phyloP scores from a whole-genome alignment of 495 filamentous ascomycete species.

The Hyaloscypha finlandica region DNA sequence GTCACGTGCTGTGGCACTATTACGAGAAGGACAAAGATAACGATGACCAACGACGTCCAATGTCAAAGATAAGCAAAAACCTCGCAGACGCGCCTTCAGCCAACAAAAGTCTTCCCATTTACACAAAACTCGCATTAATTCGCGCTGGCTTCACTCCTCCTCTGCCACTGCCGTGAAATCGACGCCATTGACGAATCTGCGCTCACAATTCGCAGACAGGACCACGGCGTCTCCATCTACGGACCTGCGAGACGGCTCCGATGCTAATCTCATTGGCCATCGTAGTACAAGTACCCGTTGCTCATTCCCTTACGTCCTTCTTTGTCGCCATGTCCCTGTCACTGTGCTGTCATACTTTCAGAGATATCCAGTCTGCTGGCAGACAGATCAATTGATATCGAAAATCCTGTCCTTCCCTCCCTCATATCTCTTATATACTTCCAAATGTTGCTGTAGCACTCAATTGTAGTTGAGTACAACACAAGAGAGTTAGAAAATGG shows the following conservation, averaged over 20 bases:
- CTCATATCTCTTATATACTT: slow-evolving; percentile 11
- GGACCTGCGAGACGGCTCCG: neutral
- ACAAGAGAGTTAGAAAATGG: slow-evolving; percentile 14
- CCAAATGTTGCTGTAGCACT: slow-evolving; percentile 18
- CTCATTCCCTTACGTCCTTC: slow-evolving; percentile 25
- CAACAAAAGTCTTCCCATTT: slow-evolving; percentile 1
- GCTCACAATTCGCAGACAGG: neutral
- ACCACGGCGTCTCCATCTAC: neutral
- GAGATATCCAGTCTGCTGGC: slow-evolving; percentile 9
- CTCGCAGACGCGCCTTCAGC: neutral
- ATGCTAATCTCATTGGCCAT: slow-evolving; percentile 18
- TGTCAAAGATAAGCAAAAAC: slow-evolving; percentile 7
- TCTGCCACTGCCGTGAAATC: neutral
- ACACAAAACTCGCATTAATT: slow-evolving; percentile 9
- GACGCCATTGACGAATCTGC: slow-evolving; percentile 10
- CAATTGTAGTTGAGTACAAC: neutral
- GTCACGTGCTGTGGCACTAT: slow-evolving; percentile 6
- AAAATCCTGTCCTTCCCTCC: neutral
- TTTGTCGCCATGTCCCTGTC: slow-evolving; percentile 21
- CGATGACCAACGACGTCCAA: slow-evolving; percentile 2
- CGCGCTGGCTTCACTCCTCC: neutral
- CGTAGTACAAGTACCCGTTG: slow-evolving; percentile 24
- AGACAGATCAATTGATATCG: neutral
- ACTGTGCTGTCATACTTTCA: slow-evolving; percentile 12
- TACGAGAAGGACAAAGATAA: slow-evolving; percentile 7